Evolutionary conservation across 805 yeast genomes (phyloP).

Genomic region (Candida sithepensis): DNA sequence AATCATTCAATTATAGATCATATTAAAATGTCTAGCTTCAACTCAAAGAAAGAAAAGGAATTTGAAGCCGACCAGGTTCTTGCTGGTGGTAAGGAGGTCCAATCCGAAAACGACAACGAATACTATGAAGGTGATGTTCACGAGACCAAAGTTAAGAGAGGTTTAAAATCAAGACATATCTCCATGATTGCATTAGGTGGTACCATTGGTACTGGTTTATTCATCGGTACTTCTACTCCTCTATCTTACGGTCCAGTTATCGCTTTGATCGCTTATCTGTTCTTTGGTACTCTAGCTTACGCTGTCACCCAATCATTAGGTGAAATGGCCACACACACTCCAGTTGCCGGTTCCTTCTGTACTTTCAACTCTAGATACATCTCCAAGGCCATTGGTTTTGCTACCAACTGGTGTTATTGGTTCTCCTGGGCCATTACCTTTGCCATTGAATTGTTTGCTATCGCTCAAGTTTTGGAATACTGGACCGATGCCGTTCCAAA

Average conservation of each 20-base stretch:
- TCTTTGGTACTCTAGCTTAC: conserved; percentile 63
- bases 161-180: conserved; percentile 62
- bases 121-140: conserved; percentile 4
- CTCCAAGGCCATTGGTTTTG: conserved; percentile 69
- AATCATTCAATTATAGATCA: neutral
- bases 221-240: conserved; percentile 60
- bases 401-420: conserved; percentile 73
- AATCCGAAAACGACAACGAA: neutral
- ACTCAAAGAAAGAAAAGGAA: neutral
- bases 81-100: neutral
- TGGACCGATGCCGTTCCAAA: conserved; percentile 71
- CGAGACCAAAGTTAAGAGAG: conserved; percentile 36
- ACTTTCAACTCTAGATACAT: conserved; percentile 67
- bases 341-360: conserved; percentile 64
- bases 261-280: conserved; percentile 58
- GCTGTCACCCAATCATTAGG: conserved; percentile 70
- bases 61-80: neutral
- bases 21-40: neutral
- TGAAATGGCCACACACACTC: conserved; percentile 78
- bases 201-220: conserved; percentile 75
- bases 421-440: conserved; percentile 75
- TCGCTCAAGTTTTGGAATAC: conserved; percentile 60
- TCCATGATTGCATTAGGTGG: conserved; percentile 80
- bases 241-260: conserved; percentile 65
- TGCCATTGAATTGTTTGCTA: conserved; percentile 69